Evolutionary conservation across 2,329 filamentous ascomycete genomes (phyloP), one percentile per base, ranked within the genome.

Genomic region (Ophiostoma novo-ulmi): DNA sequence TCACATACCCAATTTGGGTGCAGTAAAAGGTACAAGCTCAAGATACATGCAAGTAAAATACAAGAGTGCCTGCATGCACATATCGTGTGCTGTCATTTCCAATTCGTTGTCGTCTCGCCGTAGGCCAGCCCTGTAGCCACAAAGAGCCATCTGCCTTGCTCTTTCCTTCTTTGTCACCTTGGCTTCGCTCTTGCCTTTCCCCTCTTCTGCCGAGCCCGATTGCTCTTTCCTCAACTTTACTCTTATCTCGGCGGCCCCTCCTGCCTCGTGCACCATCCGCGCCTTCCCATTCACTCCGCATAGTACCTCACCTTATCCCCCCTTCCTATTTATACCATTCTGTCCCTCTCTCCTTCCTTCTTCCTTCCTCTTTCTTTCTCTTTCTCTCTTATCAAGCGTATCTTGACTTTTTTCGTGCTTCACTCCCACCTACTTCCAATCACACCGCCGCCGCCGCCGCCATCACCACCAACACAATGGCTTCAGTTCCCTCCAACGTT

Each of bases 401-500:
- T 65, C 63, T 39, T 22, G 35, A 22, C 20, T 14, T 65, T 13
- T 20, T 38, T 41, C 7, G 14, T n/a, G 35, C 26, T 36, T 63
- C 26, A 63, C 26, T 39, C 61, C 14, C 13, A 35, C 61, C 20
- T 35, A 5, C 35, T 38, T 64, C 5, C 26, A 6, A 64, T 2
- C 31, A 11, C 35, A 64, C 31, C 35, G n/a, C 41, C 38, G 26
- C 52, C 31, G 44, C 38, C 22, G 8, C n/a, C 58, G 11, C 22
- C 13, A 26, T 6, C 3, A 26, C 11, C 3, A 52, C 14, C 58
- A 8, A 41, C 67, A 52, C 41, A 41, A 75, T 72, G 73, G 13
- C 72, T 17, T 38, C 70, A 13, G 80, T 89, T 63, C 86, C 86
- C 11, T 73, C 84, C 75, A 89, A 89, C 77, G 87, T 90, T 73